These are phyloP conservation scores for Aspergillus udagawae DNA, from an alignment of 2,329 filamentous ascomycete genomes.

Conservation along the genomic window DNA sequence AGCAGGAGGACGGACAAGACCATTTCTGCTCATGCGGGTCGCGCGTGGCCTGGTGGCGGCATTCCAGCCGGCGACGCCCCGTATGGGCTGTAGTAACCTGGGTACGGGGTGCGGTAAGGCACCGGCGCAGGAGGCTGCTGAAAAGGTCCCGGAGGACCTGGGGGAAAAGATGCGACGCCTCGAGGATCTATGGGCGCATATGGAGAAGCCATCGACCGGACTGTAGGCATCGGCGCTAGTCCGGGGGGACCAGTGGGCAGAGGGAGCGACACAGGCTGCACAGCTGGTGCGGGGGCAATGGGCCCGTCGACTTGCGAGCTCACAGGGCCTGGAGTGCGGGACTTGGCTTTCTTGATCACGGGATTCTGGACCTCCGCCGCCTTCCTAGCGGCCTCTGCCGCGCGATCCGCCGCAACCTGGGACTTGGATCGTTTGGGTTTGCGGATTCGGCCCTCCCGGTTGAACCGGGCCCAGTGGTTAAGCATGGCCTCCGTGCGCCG, in stretches of 20 bases:
- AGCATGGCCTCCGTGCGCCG: conserved; percentile 44
- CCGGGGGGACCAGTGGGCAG: conserved; percentile 14
- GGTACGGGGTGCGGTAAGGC: conserved; percentile 22
- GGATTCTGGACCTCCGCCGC: conserved; percentile 22
- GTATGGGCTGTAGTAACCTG: conserved; percentile 20
- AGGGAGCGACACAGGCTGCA: conserved; percentile 10
- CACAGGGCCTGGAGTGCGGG: conserved; percentile 16
- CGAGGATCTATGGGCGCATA: conserved; percentile 29
- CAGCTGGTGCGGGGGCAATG: conserved; percentile 16
- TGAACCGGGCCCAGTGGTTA: conserved; percentile 43
- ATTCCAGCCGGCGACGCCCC: conserved; percentile 10
- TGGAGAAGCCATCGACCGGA: conserved; percentile 17
- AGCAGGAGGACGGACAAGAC: not conserved
- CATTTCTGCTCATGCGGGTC: conserved; percentile 11
- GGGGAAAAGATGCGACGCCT: conserved; percentile 15
- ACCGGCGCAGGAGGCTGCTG: conserved; percentile 17
- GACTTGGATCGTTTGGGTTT: conserved; percentile 44
- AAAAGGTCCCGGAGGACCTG: conserved; percentile 13
- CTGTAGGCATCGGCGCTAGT: conserved; percentile 16
- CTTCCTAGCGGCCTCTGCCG: conserved; percentile 26
- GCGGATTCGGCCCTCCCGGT: conserved; percentile 39
- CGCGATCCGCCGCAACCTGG: conserved; percentile 40
- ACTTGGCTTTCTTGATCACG: conserved; percentile 22
- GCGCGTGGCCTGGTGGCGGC: conserved; percentile 16
- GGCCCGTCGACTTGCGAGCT: conserved; percentile 18